A percentile compares a stretch with the other conserved stretches of the same genome.
Conservation (phyloP, 176 grass and related monocot genomes). For the Areca catechu region DNA sequence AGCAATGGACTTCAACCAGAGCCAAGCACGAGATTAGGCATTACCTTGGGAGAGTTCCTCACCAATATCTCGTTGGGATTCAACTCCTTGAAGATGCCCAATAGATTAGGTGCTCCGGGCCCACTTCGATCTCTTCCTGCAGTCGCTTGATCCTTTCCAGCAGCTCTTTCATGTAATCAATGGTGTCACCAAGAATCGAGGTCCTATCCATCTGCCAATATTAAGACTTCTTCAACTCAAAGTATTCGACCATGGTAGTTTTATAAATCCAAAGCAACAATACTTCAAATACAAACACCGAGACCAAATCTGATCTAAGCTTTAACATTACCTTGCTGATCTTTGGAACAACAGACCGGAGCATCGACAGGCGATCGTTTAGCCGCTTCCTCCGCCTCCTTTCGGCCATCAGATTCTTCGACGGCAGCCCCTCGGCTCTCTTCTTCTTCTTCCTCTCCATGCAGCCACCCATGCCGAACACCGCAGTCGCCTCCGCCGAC, state of each 20-base stretch:
- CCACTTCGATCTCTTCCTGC: conserved; percentile 54
- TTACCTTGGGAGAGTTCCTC: conserved; percentile 73
- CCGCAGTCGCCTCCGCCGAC: conserved; percentile 25
- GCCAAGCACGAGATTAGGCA: too few relatives aligned
- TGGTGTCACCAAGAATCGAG: conserved; percentile 93
- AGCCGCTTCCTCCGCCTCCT: conserved; percentile 88
- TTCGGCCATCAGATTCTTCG: conserved; percentile 99
- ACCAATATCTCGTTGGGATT: conserved; percentile 77
- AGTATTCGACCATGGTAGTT: too few relatives aligned
- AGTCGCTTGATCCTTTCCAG: conserved; percentile 78
- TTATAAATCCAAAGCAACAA: too few relatives aligned
- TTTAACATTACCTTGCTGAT: conserved; percentile 71
- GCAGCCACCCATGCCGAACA: conserved; percentile 19
- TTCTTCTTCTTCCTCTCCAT: conserved; percentile 74
- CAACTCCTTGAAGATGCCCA: conserved; percentile 65
- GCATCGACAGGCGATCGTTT: conserved; percentile 98
- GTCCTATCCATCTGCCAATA: conserved; percentile 83
- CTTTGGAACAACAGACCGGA: conserved; percentile 93
- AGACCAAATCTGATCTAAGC: too few relatives aligned
- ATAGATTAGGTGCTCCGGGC: conserved; percentile 29
- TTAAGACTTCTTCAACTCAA: not conserved
- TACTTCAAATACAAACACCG: too few relatives aligned
- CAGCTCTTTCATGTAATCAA: conserved; percentile 99
- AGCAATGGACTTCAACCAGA: too few relatives aligned
- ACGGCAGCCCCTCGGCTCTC: conserved; percentile 73